Conservation (phyloP, 345 rosid species). For the Hibiscus trionum region DNA sequence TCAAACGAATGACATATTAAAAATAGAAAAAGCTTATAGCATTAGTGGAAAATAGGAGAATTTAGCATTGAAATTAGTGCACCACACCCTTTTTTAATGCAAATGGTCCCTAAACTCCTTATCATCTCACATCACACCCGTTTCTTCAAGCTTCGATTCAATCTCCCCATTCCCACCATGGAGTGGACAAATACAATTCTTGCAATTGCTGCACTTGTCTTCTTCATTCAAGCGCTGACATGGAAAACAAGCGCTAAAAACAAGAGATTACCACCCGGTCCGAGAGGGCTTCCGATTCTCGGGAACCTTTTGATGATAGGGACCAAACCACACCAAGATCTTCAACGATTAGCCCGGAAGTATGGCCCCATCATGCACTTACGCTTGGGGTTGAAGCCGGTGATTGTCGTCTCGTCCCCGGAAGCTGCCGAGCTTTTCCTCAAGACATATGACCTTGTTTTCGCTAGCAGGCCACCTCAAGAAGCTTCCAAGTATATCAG, state of each 20-base stretch:
- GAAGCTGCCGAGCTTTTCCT: neutral
- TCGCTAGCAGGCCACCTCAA: neutral
- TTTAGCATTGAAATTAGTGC: no score
- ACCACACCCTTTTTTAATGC: no score
- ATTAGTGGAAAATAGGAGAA: no score
- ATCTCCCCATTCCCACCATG: neutral
- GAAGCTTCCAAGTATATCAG: neutral
- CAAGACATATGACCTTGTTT: no score
- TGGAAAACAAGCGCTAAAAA: neutral
- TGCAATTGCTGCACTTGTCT: neutral
- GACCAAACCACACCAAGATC: neutral
- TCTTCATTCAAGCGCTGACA: neutral
- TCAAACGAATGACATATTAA: no score
- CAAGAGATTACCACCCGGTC: neutral
- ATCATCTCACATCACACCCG: no score
- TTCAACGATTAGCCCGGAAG: neutral
- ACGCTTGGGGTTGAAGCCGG: neutral
- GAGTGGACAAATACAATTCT: neutral
- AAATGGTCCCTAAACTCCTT: no score
- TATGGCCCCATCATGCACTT: neutral
- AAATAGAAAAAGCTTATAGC: no score
- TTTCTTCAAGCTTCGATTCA: no score
- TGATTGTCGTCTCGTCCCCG: neutral
- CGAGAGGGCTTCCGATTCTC: neutral
- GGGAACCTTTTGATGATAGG: neutral